Conservation (phyloP, 2,329 filamentous ascomycete species). For the Colletotrichum neosansevieriae region DNA sequence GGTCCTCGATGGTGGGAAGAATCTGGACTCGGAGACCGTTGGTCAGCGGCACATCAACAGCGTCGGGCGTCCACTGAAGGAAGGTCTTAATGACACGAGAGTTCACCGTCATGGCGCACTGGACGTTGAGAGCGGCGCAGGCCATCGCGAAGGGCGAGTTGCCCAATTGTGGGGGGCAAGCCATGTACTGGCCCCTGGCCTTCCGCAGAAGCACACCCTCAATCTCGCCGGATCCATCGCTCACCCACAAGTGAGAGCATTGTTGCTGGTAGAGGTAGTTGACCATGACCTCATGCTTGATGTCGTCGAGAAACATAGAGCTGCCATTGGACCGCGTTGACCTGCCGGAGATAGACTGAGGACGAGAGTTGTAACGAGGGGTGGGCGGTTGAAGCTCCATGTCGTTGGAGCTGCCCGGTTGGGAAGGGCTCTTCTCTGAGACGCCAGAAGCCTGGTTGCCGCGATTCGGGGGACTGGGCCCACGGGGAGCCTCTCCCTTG, state of each 20-base stretch:
- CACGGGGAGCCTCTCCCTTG: constrained; percentile 51
- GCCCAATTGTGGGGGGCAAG: constrained; percentile 75
- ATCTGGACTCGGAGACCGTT: constrained; percentile 84
- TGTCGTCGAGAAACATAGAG: constrained; percentile 74
- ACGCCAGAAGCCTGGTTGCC: constrained; percentile 45
- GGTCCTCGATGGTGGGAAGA: constrained; percentile 76
- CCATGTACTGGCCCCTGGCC: constrained; percentile 75
- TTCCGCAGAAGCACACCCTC: constrained; percentile 82
- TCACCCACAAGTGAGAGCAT: constrained; percentile 80
- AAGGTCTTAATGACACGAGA: constrained; percentile 84
- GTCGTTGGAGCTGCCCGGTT: constrained; percentile 51
- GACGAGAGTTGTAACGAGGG: constrained; percentile 62
- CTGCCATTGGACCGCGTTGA: constrained; percentile 62
- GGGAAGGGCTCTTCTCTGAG: constrained; percentile 54
- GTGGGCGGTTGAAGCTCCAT: constrained; percentile 63
- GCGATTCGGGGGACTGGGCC: constrained; percentile 40
- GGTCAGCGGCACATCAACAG: constrained; percentile 79
- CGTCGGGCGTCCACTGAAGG: constrained; percentile 77
- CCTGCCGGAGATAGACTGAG: constrained; percentile 63
- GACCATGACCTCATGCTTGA: constrained; percentile 86
- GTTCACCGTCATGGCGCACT: constrained; percentile 86
- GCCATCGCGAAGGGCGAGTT: constrained; percentile 73
- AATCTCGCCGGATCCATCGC: constrained; percentile 73
- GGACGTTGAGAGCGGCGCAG: constrained; percentile 77
- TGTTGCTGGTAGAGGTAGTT: constrained; percentile 87